These are phyloP conservation scores for Mycena sanguinolenta DNA, from an alignment of 768 basidiomycete genomes.

Conservation along the genomic window DNA sequence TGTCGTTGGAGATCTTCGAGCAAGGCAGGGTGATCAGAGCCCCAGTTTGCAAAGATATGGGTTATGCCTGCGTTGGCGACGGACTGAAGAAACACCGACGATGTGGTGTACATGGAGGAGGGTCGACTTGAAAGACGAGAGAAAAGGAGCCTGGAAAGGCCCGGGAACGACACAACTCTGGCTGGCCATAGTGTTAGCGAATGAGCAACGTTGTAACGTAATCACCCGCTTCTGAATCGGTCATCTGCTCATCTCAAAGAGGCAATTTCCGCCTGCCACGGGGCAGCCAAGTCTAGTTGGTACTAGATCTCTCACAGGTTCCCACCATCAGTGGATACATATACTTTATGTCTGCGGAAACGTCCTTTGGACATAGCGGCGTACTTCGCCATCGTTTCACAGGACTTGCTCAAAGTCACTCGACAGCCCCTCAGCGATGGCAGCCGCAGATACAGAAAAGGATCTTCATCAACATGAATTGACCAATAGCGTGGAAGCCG, in stretches of 20 bases:
- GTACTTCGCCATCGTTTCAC: not conserved
- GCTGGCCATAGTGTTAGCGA: no score
- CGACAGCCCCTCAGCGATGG: slow-evolving; percentile 3
- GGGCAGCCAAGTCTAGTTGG: no score
- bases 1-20: slow-evolving; percentile 78
- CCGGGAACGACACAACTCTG: no score
- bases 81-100: slow-evolving; percentile 71
- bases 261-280: not conserved
- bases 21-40: slow-evolving; percentile 80
- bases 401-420: not conserved
- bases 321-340: not conserved
- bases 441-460: slow-evolving; percentile 13
- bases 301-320: not conserved
- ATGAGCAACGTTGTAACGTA: no score
- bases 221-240: not conserved
- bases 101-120: slow-evolving; percentile 71
- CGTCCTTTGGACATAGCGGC: not conserved
- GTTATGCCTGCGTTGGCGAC: slow-evolving; percentile 71
- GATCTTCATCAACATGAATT: not conserved
- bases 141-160: no score
- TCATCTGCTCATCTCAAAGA: slow-evolving; percentile 9
- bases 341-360: no score
- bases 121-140: slow-evolving; percentile 16
- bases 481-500: slow-evolving; percentile 1
- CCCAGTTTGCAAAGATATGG: slow-evolving; percentile 83